Evolutionary conservation across 2,329 filamentous ascomycete species (phyloP).

Genomic region (Thielaviopsis punctulata): DNA sequence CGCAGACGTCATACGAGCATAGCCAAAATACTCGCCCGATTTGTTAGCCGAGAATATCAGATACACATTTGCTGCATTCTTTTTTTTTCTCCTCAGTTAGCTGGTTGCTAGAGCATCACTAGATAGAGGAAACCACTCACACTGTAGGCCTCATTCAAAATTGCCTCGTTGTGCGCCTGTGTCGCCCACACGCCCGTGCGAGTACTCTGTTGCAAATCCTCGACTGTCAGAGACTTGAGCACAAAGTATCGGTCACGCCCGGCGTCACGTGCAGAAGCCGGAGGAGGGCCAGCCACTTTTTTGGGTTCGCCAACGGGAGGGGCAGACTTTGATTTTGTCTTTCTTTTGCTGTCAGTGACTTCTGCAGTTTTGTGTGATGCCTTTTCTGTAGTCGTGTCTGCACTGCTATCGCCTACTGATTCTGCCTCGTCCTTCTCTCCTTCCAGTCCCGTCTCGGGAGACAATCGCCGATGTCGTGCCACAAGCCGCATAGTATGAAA

Average conservation of each 20-base stretch:
- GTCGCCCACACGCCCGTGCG: conserved; percentile 83
- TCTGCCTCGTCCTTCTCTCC: not conserved
- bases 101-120: not conserved
- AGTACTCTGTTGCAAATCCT: conserved; percentile 81
- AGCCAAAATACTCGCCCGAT: conserved; percentile 92
- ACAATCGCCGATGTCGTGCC: conserved; percentile 54
- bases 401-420: not conserved
- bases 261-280: not conserved
- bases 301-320: not conserved
- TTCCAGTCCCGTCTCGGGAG: not conserved
- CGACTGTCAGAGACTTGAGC: conserved; percentile 78
- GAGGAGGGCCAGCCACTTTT: not conserved
- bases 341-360: not conserved
- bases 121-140: conserved; percentile 28
- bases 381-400: not conserved
- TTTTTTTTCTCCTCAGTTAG: conserved; percentile 9
- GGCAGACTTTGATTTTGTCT: not conserved
- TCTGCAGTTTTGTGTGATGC: not conserved
- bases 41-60: conserved; percentile 94
- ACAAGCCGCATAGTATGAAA: conserved; percentile 77
- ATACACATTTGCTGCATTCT: conserved; percentile 73
- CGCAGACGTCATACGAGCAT: conserved; percentile 72
- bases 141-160: conserved; percentile 65
- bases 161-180: conserved; percentile 80
- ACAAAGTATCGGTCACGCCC: conserved; percentile 57